Conservation (phyloP, 1,284 basidiomycete species). For the Neonothopanus nambi region DNA sequence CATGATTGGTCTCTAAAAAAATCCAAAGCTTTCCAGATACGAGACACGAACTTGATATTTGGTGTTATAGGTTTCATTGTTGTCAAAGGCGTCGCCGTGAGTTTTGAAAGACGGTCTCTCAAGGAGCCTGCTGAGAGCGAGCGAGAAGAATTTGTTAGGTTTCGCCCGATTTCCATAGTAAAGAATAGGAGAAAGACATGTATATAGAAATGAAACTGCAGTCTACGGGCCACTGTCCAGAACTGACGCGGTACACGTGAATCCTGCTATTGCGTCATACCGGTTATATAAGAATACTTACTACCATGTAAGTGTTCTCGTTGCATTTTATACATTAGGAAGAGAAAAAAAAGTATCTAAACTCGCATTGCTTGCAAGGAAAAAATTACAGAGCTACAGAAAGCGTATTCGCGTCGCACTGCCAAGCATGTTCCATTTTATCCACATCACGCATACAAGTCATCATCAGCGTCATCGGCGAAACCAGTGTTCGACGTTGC, state of each 20-base stretch:
- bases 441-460: constrained; percentile 71
- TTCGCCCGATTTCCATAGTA: constrained; percentile 23
- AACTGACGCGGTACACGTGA: too few species aligned
- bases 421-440: neutral
- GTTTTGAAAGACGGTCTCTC: constrained; percentile 57
- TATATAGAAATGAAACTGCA: too few species aligned
- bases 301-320: too few species aligned
- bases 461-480: constrained; percentile 82
- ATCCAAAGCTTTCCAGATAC: constrained; percentile 8
- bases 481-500: constrained; percentile 78
- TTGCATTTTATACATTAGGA: too few species aligned
- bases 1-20: neutral
- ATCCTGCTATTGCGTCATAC: too few species aligned
- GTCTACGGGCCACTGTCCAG: too few species aligned
- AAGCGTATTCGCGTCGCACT: neutral
- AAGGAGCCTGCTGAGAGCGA: constrained; percentile 50
- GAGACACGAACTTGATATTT: constrained; percentile 63
- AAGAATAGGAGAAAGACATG: constrained; percentile 5
- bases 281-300: too few species aligned
- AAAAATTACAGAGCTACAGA: neutral
- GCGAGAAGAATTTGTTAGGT: constrained; percentile 25
- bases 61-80: constrained; percentile 60
- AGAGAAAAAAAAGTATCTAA: too few species aligned
- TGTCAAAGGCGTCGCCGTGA: constrained; percentile 54
- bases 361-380: neutral